Evolutionary conservation across 352 stramenopile genomes (phyloP), one percentile per base, ranked within the genome.

Genomic region (Phytophthora cactorum): DNA sequence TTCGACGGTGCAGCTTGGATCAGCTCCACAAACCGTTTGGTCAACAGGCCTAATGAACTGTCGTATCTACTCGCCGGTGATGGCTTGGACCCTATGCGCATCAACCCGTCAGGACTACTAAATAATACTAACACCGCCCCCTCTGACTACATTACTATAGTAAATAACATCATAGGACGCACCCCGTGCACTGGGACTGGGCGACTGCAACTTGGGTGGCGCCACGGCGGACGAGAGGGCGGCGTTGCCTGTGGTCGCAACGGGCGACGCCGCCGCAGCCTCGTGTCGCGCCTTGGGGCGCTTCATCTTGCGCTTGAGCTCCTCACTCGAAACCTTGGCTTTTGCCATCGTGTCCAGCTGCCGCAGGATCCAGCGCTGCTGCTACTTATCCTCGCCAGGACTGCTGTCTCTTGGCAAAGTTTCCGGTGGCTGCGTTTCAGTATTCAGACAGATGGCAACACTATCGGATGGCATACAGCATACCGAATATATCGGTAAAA

Each of bases 21-120:
- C 45, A 99, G 79, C 39, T 97, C 88, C 25, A 99, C 93, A 77
- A 99, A 99, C 64, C 98, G 98, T 66, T 98, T 98, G 2, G 97
- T 99, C 31, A 99, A 78, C 34, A 98, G 53, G 4, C 96, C 96
- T 12, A 99, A 82, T 4, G 96, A 98, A 52, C 91, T 98, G 81
- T 99, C 96, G 68, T 98, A 99, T 75, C 97, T 82, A 31, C 88
- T 96, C 4, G 80, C 89, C 25, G 87, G 81, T 27, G 89, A 93
- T 28, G 81, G 81, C 63, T 91, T 92, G 4, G 75, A 68, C 3
- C 36, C 53, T 67, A 62, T 31, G 17, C 2, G 5, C 31, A 36
- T 46, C 27, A 68, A 55, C 2, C 15, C 22, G 10, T 51, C 34
- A 56, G 32, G 50, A 63, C 3, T 12, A 15, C 25, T 58, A 10